Percentiles rank a stretch among this genome's conserved stretches.
phyloP scores from a whole-genome alignment of 768 basidiomycete genomes.

The Termitomyces sp. region DNA sequence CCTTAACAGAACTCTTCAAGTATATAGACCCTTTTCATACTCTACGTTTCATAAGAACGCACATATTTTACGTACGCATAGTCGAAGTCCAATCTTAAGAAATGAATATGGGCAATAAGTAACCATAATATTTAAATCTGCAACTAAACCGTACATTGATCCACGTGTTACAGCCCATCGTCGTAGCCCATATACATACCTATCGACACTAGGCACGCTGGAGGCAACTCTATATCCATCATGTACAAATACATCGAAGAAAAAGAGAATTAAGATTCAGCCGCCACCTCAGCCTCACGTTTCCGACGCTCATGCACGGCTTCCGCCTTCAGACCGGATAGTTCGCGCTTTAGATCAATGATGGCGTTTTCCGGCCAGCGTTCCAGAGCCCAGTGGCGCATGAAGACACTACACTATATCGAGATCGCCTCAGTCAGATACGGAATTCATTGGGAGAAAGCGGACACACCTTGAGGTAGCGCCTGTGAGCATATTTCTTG shows the following conservation, averaged over 20 bases:
- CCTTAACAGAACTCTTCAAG: conserved; percentile 99
- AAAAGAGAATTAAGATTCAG: background rate
- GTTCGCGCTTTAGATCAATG: conserved; percentile 51
- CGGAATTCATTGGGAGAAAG: background rate
- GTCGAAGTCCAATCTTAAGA: background rate
- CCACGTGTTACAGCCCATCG: conserved; percentile 2
- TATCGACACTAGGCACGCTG: background rate
- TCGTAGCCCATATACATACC: background rate
- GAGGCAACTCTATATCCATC: background rate
- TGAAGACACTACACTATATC: conserved; percentile 67
- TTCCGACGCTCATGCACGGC: conserved; percentile 28
- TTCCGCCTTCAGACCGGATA: conserved; percentile 48
- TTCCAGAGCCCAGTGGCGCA: conserved; percentile 73
- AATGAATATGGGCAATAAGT: background rate
- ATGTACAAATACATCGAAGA: background rate
- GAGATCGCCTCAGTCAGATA: background rate
- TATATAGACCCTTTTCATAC: conserved; percentile 75
- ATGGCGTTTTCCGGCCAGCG: conserved; percentile 56
- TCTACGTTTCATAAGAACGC: too few species aligned
- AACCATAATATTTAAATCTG: conserved; percentile 10
- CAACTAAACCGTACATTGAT: conserved; percentile 12
- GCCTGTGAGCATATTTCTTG: conserved; percentile 86
- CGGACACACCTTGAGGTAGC: conserved; percentile 67
- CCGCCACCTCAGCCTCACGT: background rate
- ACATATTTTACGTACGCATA: too few species aligned